These are phyloP conservation scores for Kodamaea arcana DNA, from an alignment of 1,139 yeast species.

Conservation along the genomic window DNA sequence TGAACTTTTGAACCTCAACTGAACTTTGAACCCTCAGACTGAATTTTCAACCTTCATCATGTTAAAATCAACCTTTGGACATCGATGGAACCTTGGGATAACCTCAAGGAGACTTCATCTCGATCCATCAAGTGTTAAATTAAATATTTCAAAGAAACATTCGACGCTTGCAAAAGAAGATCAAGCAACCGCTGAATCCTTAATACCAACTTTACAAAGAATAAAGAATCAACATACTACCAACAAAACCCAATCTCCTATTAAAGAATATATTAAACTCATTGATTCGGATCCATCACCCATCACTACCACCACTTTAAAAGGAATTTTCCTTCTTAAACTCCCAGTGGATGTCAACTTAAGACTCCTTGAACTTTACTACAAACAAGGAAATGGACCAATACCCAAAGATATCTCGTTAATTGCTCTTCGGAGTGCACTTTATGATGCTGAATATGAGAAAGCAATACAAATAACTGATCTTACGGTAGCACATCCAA, in stretches of 20 bases:
- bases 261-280: constrained; percentile 8
- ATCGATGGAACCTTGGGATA: no score
- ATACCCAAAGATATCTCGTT: constrained; percentile 48
- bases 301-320: constrained; percentile 21
- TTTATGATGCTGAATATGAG: constrained; percentile 57
- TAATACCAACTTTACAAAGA: no score
- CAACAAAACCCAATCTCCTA: constrained; percentile 4
- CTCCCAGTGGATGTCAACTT: constrained; percentile 29
- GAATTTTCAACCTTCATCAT: no score
- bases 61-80: no score
- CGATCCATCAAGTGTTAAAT: no score
- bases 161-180: no score
- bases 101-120: no score
- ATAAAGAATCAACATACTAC: not conserved
- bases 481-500: constrained; percentile 55
- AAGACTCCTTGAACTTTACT: constrained; percentile 30
- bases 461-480: constrained; percentile 58
- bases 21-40: no score
- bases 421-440: constrained; percentile 57
- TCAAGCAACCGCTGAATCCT: no score
- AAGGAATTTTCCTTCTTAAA: constrained; percentile 28
- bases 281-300: constrained; percentile 13
- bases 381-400: constrained; percentile 30
- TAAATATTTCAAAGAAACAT: no score
- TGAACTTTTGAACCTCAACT: no score